phyloP scores from a whole-genome alignment of 2,329 filamentous ascomycete genomes.

The Aureobasidium namibiae region DNA sequence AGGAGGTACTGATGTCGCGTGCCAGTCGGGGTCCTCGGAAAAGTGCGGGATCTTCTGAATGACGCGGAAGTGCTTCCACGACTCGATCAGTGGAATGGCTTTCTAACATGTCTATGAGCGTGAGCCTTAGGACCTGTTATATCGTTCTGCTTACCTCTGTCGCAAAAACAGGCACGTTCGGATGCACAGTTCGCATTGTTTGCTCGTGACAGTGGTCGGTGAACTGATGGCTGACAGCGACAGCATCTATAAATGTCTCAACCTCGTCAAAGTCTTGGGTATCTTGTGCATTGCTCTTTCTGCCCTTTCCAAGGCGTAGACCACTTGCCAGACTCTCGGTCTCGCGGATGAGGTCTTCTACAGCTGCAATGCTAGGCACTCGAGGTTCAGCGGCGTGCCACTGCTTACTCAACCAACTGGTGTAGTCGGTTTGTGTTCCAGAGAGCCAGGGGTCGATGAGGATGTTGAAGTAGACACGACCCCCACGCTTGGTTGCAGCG shows the following conservation, averaged over 20 bases:
- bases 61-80: conserved; percentile 52
- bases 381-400: conserved; percentile 50
- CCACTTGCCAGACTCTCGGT: conserved; percentile 38
- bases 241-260: conserved; percentile 45
- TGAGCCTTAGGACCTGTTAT: background rate
- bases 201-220: conserved; percentile 60
- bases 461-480: conserved; percentile 52
- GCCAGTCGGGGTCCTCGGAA: conserved; percentile 35
- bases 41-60: conserved; percentile 47
- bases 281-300: conserved; percentile 16
- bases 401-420: conserved; percentile 57
- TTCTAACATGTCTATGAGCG: conserved; percentile 27
- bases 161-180: conserved; percentile 50
- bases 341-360: conserved; percentile 44
- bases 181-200: conserved; percentile 49
- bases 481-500: conserved; percentile 32
- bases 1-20: conserved; percentile 33
- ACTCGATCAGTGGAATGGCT: conserved; percentile 48
- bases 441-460: conserved; percentile 59
- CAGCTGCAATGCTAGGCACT: conserved; percentile 46
- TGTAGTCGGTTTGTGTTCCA: conserved; percentile 55
- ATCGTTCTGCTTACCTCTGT: conserved; percentile 31
- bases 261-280: conserved; percentile 11
- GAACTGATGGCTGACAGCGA: conserved; percentile 57
- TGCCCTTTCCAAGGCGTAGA: conserved; percentile 17